These are phyloP conservation scores for Forsythia suspensa DNA, from an alignment of 257 asterid genomes.

Conservation along the genomic window DNA sequence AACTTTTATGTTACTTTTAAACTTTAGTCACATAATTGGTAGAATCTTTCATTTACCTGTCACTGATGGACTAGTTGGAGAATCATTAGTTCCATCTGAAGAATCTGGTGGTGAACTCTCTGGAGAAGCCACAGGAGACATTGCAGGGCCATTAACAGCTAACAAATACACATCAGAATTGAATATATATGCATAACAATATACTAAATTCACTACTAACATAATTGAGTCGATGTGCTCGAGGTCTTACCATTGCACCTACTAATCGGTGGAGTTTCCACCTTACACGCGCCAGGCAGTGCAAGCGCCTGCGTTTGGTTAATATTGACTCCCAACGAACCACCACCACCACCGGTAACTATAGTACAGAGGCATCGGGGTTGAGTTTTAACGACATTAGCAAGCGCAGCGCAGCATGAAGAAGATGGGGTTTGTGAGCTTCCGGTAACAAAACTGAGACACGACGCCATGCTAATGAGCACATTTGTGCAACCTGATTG, in stretches of 20 bases:
- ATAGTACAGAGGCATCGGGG: constrained; percentile 65
- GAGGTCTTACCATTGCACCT: constrained; percentile 53
- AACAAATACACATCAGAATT: constrained; percentile 4
- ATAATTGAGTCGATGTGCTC: background rate
- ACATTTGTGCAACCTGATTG: constrained; percentile 58
- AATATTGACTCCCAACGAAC: constrained; percentile 49
- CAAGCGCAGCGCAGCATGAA: constrained; percentile 59
- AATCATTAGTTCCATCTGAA: constrained; percentile 28
- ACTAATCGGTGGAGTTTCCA: constrained; percentile 62
- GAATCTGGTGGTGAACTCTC: constrained; percentile 50
- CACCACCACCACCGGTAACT: constrained; percentile 49
- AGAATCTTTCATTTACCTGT: constrained; percentile 35
- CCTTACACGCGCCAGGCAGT: constrained; percentile 53
- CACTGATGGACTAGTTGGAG: constrained; percentile 38
- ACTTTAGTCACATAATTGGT: too few species aligned
- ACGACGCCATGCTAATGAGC: constrained; percentile 60
- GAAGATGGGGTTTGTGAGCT: constrained; percentile 44
- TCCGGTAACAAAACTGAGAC: constrained; percentile 68
- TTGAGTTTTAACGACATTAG: constrained; percentile 54
- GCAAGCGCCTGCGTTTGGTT: constrained; percentile 61
- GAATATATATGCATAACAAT: background rate
- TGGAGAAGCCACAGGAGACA: constrained; percentile 67
- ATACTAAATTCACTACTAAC: background rate
- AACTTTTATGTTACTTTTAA: background rate
- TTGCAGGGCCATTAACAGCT: constrained; percentile 65